A percentile compares a stretch with the other conserved stretches of the same genome.
Conservation (phyloP, 495 filamentous ascomycete genomes). For the Xylaria castorea region DNA sequence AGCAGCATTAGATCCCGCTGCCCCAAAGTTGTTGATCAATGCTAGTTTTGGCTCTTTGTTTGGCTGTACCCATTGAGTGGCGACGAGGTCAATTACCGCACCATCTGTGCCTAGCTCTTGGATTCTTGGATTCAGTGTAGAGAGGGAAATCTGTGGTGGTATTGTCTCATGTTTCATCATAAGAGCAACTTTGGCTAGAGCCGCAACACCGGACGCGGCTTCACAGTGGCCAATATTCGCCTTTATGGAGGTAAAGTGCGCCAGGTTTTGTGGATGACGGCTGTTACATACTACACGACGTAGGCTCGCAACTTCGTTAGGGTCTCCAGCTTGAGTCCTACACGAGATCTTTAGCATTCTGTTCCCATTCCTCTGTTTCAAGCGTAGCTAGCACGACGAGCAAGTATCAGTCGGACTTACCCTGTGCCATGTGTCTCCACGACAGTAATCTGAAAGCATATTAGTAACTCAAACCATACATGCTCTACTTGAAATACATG, state of each 20-base stretch:
- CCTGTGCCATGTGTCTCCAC: background rate
- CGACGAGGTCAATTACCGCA: conserved; percentile 42
- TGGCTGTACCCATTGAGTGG: conserved; percentile 40
- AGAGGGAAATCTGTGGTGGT: conserved; percentile 50
- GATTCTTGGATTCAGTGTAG: conserved; percentile 47
- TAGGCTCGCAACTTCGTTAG: background rate
- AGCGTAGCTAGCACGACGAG: background rate
- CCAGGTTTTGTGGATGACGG: conserved; percentile 45
- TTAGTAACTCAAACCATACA: background rate
- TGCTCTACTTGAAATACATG: background rate
- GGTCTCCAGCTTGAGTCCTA: background rate
- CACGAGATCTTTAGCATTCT: background rate
- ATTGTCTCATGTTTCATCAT: conserved; percentile 54
- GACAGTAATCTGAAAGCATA: background rate
- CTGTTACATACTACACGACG: background rate
- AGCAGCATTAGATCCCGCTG: conserved; percentile 30
- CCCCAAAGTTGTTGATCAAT: conserved; percentile 44
- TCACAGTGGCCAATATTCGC: conserved; percentile 59
- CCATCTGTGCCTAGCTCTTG: conserved; percentile 36
- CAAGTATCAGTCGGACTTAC: background rate
- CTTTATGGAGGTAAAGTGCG: conserved; percentile 56
- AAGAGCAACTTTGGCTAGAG: conserved; percentile 49
- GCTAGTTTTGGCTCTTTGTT: conserved; percentile 36
- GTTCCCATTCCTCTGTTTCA: background rate
- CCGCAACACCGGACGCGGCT: conserved; percentile 52